Percentiles rank a stretch among this genome's conserved stretches.
phyloP scores from a whole-genome alignment of 495 filamentous ascomycete genomes.

The Penicillium pancosmium region DNA sequence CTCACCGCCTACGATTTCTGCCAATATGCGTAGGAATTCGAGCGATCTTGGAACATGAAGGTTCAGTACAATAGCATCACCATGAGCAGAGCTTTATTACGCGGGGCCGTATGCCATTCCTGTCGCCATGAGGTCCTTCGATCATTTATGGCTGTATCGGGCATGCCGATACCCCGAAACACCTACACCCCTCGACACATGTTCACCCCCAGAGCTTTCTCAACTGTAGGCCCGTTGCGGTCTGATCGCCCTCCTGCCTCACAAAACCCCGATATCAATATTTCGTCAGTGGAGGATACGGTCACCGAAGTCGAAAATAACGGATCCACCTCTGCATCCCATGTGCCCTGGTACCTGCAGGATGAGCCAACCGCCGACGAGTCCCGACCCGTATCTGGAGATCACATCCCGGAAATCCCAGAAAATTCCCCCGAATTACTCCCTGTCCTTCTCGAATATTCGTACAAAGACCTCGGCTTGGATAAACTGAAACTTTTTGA shows the following conservation, averaged over 20 bases:
- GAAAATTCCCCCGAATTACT: slow-evolving; percentile 72
- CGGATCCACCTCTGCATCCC: slow-evolving; percentile 11
- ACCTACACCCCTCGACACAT: slow-evolving; percentile 17
- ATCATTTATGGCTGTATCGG: slow-evolving; percentile 27
- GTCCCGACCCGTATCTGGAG: slow-evolving; percentile 57
- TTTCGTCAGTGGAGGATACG: slow-evolving; percentile 17
- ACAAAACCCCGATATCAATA: slow-evolving; percentile 18
- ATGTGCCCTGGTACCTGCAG: slow-evolving; percentile 86
- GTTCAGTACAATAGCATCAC: not conserved
- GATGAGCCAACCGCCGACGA: slow-evolving; percentile 55
- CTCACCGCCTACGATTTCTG: not conserved
- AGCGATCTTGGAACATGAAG: not conserved
- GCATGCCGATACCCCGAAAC: slow-evolving; percentile 26
- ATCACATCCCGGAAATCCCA: slow-evolving; percentile 77
- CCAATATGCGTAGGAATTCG: not conserved
- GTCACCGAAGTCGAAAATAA: slow-evolving; percentile 8
- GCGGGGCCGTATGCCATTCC: slow-evolving; percentile 30
- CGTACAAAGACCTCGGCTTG: slow-evolving; percentile 80
- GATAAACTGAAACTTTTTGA: slow-evolving; percentile 78
- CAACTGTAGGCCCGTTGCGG: slow-evolving; percentile 22
- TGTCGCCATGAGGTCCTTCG: slow-evolving; percentile 33
- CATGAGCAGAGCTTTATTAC: slow-evolving; percentile 37
- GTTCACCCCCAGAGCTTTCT: slow-evolving; percentile 31
- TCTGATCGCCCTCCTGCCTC: slow-evolving; percentile 27
- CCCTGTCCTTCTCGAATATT: slow-evolving; percentile 70